Evolutionary conservation across 768 basidiomycete species (phyloP), one percentile per base, ranked within the genome.

Genomic region (Gymnopilus junonius): DNA sequence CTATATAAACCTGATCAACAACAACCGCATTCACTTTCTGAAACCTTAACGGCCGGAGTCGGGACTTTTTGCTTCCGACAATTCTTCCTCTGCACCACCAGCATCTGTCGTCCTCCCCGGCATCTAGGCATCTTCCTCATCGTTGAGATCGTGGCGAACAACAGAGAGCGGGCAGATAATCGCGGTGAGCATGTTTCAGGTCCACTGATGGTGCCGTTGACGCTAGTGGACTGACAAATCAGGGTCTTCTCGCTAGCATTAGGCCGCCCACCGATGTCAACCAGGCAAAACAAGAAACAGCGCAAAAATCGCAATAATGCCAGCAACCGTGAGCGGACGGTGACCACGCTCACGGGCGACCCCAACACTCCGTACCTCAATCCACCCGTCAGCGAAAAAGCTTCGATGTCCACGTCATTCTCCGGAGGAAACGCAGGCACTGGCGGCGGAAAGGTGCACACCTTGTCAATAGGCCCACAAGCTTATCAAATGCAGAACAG

Each of bases 271-370:
- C 67, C 69, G 60, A 74, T 74, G 86, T 83, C 86, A 79, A 79
- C 85, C 77, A 79, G 85, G 64, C 85, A 83, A 81, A 86, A 82
- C 76, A 87, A 86, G 77, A 88, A 87, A 59, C 73, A 75, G 71
- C 81, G 85, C 67, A 87, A 86, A 71, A 81, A 80, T 21, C 85
- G 86, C 59, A 79, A 73, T 72, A 81, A 82, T 73, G 73, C 77
- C 67, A 82, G 80, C 66, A 82, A 81, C 66, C 83, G 89, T 68
- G 86, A 88, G 73, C 85, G 87, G 61, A 88, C 87, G n/a, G 86
- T 88, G 67, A 86, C 86, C 65, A 87, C 87, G 35, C 85, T 88
- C 70, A 86, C 86, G 11, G 80, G 86, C 68, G 85, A 85, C 65
- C 81, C 87, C 51, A 82, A 83, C 68, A 82, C 84, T 3, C 79